Percentiles rank a stretch among this genome's conserved stretches.
Conservation (phyloP, 139 green algal genomes). For the Mychonastes homosphaera region DNA sequence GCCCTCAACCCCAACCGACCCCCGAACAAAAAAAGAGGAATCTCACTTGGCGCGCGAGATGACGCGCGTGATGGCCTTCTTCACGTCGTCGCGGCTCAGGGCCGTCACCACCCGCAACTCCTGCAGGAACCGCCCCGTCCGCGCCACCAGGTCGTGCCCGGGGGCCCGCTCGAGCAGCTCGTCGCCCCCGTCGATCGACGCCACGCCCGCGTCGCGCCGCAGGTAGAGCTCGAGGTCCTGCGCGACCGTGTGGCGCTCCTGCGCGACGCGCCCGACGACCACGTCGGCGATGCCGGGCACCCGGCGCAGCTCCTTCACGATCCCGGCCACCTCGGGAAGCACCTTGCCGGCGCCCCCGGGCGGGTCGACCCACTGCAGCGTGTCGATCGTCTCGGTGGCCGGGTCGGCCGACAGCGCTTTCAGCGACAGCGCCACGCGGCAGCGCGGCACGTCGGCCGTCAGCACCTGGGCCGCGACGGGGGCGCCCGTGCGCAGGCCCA, state of each 20-base stretch:
- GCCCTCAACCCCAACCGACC: too few relatives aligned
- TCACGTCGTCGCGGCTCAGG: conserved; percentile 19
- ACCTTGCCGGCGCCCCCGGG: background rate
- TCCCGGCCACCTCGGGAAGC: background rate
- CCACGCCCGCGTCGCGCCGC: too few relatives aligned
- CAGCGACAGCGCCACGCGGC: conserved; percentile 12
- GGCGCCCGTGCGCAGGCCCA: background rate
- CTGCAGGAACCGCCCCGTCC: conserved; percentile 13
- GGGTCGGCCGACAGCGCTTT: conserved; percentile 10
- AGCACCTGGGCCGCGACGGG: conserved; percentile 12
- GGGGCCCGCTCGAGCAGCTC: background rate
- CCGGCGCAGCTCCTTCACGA: background rate
- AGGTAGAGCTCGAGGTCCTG: conserved; percentile 25
- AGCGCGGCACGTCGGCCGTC: conserved; percentile 6
- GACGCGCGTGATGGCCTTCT: conserved; percentile 21
- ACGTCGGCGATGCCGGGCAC: conserved; percentile 10
- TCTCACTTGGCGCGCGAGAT: conserved; percentile 24
- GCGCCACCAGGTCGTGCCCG: conserved; percentile 15
- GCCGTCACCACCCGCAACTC: conserved; percentile 15
- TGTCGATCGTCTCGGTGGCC: conserved; percentile 11
- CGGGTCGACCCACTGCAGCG: conserved; percentile 12
- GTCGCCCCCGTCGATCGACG: too few relatives aligned
- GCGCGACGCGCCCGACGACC: conserved; percentile 4
- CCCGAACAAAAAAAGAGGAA: too few relatives aligned
- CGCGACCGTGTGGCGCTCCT: conserved; percentile 7